Conservation (phyloP, 306 rosid species). For the Cucumis sativus region DNA sequence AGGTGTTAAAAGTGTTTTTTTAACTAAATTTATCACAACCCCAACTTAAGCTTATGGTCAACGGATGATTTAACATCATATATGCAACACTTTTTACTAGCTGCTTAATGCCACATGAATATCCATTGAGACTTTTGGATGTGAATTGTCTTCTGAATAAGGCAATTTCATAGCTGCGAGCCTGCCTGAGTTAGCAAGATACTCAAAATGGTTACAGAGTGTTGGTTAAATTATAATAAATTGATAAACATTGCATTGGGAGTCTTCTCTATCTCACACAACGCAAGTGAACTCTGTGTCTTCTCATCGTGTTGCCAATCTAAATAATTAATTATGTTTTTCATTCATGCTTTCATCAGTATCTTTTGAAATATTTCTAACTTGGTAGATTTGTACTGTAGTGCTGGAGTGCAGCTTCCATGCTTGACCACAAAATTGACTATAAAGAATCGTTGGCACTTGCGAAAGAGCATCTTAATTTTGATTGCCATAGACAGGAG, state of each 20-base stretch:
- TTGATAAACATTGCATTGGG: no score
- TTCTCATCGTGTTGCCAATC: neutral
- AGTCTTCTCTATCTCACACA: neutral
- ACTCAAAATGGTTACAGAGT: no score
- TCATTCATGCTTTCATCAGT: neutral
- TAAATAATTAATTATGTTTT: neutral
- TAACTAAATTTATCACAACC: no score
- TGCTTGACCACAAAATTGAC: slow-evolving; percentile 44
- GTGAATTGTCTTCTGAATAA: neutral
- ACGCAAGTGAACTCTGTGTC: neutral
- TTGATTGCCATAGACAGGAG: slow-evolving; percentile 52
- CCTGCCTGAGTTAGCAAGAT: no score
- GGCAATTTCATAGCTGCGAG: no score
- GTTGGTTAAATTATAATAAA: no score
- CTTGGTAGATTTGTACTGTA: slow-evolving; percentile 23
- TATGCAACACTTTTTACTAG: neutral
- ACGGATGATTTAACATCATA: no score
- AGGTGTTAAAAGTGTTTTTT: no score
- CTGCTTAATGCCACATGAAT: neutral
- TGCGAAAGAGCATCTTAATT: slow-evolving; percentile 52
- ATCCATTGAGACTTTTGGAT: neutral
- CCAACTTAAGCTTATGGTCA: no score
- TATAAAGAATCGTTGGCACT: slow-evolving; percentile 41
- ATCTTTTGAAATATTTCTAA: neutral
- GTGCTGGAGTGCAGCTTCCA: slow-evolving; percentile 69